Conservation (phyloP, 176 grass and related monocot genomes). For the Eragrostis curvula region DNA sequence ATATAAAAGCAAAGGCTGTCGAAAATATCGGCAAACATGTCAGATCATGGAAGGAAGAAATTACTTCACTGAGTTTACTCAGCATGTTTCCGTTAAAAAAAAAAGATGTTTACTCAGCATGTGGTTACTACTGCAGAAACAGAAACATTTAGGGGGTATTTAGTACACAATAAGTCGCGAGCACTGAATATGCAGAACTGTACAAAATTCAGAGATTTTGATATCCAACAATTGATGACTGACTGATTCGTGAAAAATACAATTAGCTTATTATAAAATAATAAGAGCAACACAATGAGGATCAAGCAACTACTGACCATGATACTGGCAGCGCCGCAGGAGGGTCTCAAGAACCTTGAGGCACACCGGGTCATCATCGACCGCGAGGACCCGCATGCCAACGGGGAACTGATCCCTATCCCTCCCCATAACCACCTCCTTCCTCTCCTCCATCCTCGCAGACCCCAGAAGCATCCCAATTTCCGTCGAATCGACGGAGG, state of each 20-base stretch:
- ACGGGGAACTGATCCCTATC: conserved; percentile 66
- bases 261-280: not conserved
- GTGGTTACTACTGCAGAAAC: conserved; percentile 10
- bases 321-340: conserved; percentile 57
- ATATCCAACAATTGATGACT: not conserved
- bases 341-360: conserved; percentile 64
- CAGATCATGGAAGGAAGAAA: conserved; percentile 17
- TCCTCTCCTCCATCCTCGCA: conserved; percentile 43
- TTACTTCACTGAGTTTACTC: not conserved
- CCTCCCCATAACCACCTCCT: conserved; percentile 19
- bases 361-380: conserved; percentile 76
- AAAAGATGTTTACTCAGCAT: conserved; percentile 13
- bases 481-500: not conserved
- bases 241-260: not conserved
- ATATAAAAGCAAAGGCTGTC: not conserved
- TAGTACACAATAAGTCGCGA: conserved; percentile 1
- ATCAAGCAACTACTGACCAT: conserved; percentile 27
- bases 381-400: conserved; percentile 85
- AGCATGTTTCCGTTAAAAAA: no score
- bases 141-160: conserved; percentile 10
- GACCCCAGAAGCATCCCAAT: conserved; percentile 31
- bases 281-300: conserved; percentile 1
- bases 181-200: not conserved
- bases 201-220: not conserved
- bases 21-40: not conserved